Base-by-base conservation (phyloP, 495 filamentous ascomycete species). In the Bombardia bombarda region DNA sequence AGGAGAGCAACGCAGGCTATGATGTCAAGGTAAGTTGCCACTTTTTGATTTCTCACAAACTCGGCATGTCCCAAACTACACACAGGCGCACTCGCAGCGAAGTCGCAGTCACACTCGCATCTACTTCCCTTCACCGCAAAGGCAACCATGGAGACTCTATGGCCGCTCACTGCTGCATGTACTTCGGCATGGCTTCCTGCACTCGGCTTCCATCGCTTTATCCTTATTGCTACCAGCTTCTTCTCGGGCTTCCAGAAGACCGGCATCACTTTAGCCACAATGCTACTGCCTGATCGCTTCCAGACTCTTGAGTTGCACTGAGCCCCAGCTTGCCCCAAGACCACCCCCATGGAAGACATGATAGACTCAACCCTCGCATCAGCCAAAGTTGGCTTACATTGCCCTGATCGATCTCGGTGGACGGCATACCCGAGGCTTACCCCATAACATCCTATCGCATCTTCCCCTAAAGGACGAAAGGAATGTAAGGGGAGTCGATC, bases 1-100 rank as follows among this genome's bases (percentile, higher is more conserved):
- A 62, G 66, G 60, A 65, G 71, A 54, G 74, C 74, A 39, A 77
- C 74, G 28, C 71, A 75, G 47, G 67, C 68, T 45, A 69, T 78
- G 70, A 75, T 77, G 69, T 70, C 69, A 66, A 78, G 62, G 74
- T 78, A 72, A 52, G 68, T 69, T 22, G 38, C 44, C 26, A 16
- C 45, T 7, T 10, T 50, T 42, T 50, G 25, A 42, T 47, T 23
- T 16, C 17, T 32, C 17, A 14, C 32, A 16, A 10, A 21, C 28
- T 31, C 32, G 20, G 20, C 30, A 8, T 28, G 32, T 7, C 32
- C 41, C 31, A n/a, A n/a, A n/a, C n/a, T n/a, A n/a, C n/a, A n/a
- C n/a, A n/a, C n/a, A n/a, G n/a, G n/a, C n/a, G n/a, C n/a, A n/a
- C n/a, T n/a, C n/a, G n/a, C 10, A 36, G 25, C 35, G 16, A 13